phyloP scores from a whole-genome alignment of 2,329 filamentous ascomycete genomes.

The Claviceps digitariae region DNA sequence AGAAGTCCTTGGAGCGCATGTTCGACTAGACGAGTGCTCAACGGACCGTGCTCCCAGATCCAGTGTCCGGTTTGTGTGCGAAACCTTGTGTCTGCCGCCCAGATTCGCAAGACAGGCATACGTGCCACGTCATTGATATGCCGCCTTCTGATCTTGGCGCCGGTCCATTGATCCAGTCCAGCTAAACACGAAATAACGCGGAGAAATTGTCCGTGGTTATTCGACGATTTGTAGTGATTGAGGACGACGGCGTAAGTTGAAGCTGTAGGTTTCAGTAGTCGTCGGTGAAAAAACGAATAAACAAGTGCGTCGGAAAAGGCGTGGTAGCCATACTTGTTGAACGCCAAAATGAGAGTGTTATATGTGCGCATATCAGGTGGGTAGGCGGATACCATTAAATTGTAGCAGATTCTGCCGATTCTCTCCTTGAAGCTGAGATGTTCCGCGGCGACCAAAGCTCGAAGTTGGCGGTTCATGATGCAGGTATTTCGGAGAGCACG shows the following conservation, averaged over 20 bases:
- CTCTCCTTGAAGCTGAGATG: conserved; percentile 18
- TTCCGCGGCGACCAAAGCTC: conserved; percentile 14
- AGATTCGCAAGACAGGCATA: conserved; percentile 14
- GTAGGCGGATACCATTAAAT: conserved; percentile 47
- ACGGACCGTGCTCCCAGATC: conserved; percentile 25
- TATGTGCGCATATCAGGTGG: conserved; percentile 56
- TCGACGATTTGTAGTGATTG: conserved; percentile 32
- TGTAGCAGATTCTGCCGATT: conserved; percentile 41
- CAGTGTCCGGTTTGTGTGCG: conserved; percentile 18
- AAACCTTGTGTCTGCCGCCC: conserved; percentile 14
- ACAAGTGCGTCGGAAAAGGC: conserved; percentile 39
- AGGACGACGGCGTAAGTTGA: conserved; percentile 36
- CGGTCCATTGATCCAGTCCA: conserved; percentile 25
- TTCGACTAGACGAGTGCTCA: conserved; percentile 28
- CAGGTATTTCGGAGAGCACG: conserved; percentile 14
- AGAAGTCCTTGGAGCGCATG: conserved; percentile 34
- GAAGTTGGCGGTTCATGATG: conserved; percentile 17
- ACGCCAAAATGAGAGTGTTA: conserved; percentile 56
- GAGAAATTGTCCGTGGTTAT: conserved; percentile 29
- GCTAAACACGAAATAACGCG: conserved; percentile 31
- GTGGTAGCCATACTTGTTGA: conserved; percentile 37
- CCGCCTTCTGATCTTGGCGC: conserved; percentile 25
- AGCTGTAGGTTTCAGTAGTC: conserved; percentile 31
- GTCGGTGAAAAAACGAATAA: conserved; percentile 33
- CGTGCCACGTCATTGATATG: conserved; percentile 18